phyloP scores from a whole-genome alignment of 2,329 filamentous ascomycete genomes.

The Botryotinia calthae region DNA sequence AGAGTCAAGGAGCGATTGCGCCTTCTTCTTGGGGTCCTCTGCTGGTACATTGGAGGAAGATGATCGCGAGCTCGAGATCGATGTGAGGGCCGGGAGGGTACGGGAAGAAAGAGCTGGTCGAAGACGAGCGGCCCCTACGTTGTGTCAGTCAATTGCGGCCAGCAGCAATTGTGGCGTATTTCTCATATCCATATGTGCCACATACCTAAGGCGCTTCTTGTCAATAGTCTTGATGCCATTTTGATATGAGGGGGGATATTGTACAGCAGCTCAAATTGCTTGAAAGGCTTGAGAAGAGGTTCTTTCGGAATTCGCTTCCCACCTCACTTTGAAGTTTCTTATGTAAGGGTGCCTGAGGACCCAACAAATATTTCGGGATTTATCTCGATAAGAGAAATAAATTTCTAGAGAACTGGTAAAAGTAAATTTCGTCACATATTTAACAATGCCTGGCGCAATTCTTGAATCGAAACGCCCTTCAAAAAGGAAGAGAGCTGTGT shows the following conservation, averaged over 20 bases:
- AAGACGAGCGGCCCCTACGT: constrained; percentile 77
- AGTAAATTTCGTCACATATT: not conserved
- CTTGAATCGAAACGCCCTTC: constrained; percentile 22
- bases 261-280: constrained; percentile 39
- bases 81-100: constrained; percentile 70
- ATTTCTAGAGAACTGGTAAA: constrained; percentile 4
- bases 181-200: constrained; percentile 36
- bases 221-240: constrained; percentile 93
- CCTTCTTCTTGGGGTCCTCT: constrained; percentile 94
- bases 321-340: constrained; percentile 17
- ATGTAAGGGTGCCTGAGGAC: not conserved
- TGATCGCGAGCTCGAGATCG: constrained; percentile 63
- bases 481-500: constrained; percentile 51
- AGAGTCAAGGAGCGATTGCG: constrained; percentile 89
- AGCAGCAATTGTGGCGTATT: constrained; percentile 29
- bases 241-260: constrained; percentile 60
- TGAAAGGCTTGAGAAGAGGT: constrained; percentile 32
- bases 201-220: constrained; percentile 92
- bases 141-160: constrained; percentile 36
- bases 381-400: constrained; percentile 20
- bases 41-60: constrained; percentile 73
- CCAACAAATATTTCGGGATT: constrained; percentile 10
- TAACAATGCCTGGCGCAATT: constrained; percentile 34
- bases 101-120: constrained; percentile 77
- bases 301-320: constrained; percentile 30